Evolutionary conservation across 2,329 filamentous ascomycete species (phyloP), one percentile per base, ranked within the genome.

Genomic region (Stemphylium beticola): DNA sequence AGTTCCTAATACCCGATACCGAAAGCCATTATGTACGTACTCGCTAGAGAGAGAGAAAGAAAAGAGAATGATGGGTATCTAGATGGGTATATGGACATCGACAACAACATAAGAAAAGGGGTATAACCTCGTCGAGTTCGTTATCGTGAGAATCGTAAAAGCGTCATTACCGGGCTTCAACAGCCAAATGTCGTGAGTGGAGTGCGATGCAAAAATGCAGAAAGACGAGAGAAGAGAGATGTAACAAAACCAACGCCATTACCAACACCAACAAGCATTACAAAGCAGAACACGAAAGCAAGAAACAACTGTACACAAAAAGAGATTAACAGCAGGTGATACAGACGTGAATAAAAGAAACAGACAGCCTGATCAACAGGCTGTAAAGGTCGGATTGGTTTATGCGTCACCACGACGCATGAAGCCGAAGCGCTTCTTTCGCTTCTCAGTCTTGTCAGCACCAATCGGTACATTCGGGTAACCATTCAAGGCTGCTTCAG

Each of bases 401-500:
- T 50, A 44, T 18, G 17, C 33, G 34, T 50, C 48, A n/a, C 49
- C 47, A 40, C 53, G 48, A 36, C 53, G 47, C 53, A 55, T 46
- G 42, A 55, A 55, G 29, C 53, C 53, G 36, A 55, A 55, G 12
- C 53, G 48, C 42, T 45, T 55, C 42, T 55, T 55, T 26, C 45
- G 52, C 42, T 47, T 52, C 32, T 50, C 48, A 6, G 43, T 31
- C 29, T 55, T 57, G 37, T 53, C 42, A 22, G 53, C 50, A 39
- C 24, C 34, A 11, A 26, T 41, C 7, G 61, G 58, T 14, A 49
- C 58, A 18, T 45, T 52, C 1, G 61, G 54, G 17, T 56, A 38
- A 14, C 46, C 54, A 11, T 40, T 50, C 36, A 60, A 43, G 14
- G 61, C 67, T 26, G 76, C 77, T 56, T 78, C 73, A 4, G 62